Percentiles rank a stretch among this genome's conserved stretches.
These are phyloP conservation scores for Scytalidium sp. DNA, from an alignment of 2,329 filamentous ascomycete genomes.

Conservation along the genomic window DNA sequence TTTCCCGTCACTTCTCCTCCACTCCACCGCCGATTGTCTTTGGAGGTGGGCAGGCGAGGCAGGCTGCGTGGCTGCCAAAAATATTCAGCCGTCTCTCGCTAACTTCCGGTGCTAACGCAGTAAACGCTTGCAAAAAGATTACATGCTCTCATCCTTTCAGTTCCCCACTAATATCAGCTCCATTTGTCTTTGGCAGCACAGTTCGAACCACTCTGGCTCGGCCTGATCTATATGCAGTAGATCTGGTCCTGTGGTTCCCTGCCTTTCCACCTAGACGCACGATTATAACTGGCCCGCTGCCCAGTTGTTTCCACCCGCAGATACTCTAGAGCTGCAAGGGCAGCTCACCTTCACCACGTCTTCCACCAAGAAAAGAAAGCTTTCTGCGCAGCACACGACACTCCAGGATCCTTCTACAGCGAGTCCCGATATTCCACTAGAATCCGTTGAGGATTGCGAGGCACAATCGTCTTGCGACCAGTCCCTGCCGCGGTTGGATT, in stretches of 20 bases:
- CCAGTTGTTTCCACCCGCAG: constrained; percentile 1
- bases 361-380: constrained; percentile 72
- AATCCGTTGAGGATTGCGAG: constrained; percentile 33
- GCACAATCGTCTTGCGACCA: constrained; percentile 43
- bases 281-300: not conserved
- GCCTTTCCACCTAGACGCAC: not conserved
- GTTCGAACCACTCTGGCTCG: not conserved
- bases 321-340: constrained; percentile 34
- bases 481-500: constrained; percentile 38
- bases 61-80: not conserved
- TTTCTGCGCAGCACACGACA: constrained; percentile 38
- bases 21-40: not conserved
- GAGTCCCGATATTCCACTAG: constrained; percentile 26
- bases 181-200: not conserved
- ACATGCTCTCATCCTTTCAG: not conserved
- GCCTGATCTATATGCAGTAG: not conserved
- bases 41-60: not conserved
- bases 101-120: not conserved
- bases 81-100: not conserved
- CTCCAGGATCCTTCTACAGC: constrained; percentile 16
- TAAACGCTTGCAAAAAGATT: not conserved
- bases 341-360: constrained; percentile 71
- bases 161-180: not conserved
- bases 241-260: not conserved
- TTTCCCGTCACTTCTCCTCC: not conserved